Evolutionary conservation across 2,329 filamentous ascomycete genomes (phyloP), one percentile per base, ranked within the genome.

Genomic region (Phoma sp.): DNA sequence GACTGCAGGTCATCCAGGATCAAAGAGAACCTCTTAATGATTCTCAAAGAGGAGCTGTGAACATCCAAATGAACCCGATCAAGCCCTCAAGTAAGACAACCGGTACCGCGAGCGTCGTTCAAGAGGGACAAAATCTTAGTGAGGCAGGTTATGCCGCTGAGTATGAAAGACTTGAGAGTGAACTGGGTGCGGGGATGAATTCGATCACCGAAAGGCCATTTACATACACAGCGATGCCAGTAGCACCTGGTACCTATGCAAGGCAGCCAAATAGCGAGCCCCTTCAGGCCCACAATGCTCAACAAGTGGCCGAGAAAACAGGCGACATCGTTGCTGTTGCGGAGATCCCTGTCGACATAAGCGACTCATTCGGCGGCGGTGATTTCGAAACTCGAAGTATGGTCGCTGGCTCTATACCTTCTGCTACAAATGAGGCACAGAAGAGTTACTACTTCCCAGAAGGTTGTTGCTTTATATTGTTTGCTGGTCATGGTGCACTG

Each of bases 251-350:
- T 8, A 41, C 35, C 10, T 58, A 50, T 29, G 52, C 58, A 32
- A 59, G 57, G n/a, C 70, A 71, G 42, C 63, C 58, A 29, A 55
- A 65, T 23, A 59, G 60, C 5, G 24, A 63, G 10, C 64, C 69
- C 7, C 43, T 52, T 2, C 49, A 68, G 24, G 68, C 70, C 6
- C 61, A 72, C 25, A 69, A 75, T 33, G 78, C 76, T 2, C 76
- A 78, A 49, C 68, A 72, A 40, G 71, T 76, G 29, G 78, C 78
- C 2, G 72, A 79, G 30, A 73, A 77, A 58, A 75, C 70, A 4
- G 77, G 77, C 4, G 73, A 69, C 32, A 78, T 81, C 22, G 70
- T 80, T 13, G 77, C 76, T 30, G 68, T 80, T 27, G 52, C 74
- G 50, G 75, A 78, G 33, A 57, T 71, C 22, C 66, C 70, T 5